Conservation (phyloP, 2,329 filamentous ascomycete genomes). For the Lasiodiplodia theobromae region DNA sequence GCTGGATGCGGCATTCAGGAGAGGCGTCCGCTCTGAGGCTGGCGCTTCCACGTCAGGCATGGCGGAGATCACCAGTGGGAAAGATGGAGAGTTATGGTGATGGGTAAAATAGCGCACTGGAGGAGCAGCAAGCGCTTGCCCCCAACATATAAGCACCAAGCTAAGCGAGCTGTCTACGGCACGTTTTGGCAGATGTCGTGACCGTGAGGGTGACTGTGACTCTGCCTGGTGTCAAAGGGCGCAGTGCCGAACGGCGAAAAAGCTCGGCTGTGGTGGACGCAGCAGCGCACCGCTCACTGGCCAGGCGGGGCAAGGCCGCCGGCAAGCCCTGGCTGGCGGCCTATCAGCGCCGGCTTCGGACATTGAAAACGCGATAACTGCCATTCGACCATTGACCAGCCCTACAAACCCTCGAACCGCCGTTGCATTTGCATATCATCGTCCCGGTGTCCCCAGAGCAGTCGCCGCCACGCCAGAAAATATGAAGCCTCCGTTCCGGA, state of each 20-base stretch:
- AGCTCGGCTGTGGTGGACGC: neutral
- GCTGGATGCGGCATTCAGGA: conserved; percentile 7
- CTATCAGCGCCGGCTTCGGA: conserved; percentile 28
- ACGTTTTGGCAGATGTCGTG: conserved; percentile 2
- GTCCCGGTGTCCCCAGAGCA: neutral
- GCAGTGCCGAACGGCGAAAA: neutral
- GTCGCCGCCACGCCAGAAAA: neutral
- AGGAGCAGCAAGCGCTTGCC: neutral
- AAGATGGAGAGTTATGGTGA: neutral
- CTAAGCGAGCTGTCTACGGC: conserved; percentile 6
- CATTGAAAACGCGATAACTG: conserved; percentile 9
- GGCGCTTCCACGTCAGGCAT: conserved; percentile 20
- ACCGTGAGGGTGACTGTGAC: neutral
- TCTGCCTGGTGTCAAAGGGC: conserved; percentile 12
- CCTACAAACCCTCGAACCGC: conserved; percentile 7
- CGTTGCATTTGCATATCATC: conserved; percentile 1
- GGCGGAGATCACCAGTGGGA: conserved; percentile 2
- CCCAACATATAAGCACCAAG: neutral
- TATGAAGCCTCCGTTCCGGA: conserved; percentile 63
- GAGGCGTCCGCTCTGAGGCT: conserved; percentile 17
- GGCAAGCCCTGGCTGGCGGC: conserved; percentile 4
- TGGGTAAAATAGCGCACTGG: neutral
- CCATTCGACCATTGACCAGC: conserved; percentile 13
- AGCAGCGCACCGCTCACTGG: conserved; percentile 1
- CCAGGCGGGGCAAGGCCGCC: conserved; percentile 19